Evolutionary conservation across 441 rosid genomes (phyloP), one percentile per base, ranked within the genome.

Genomic region (Euphorbia corollata): DNA sequence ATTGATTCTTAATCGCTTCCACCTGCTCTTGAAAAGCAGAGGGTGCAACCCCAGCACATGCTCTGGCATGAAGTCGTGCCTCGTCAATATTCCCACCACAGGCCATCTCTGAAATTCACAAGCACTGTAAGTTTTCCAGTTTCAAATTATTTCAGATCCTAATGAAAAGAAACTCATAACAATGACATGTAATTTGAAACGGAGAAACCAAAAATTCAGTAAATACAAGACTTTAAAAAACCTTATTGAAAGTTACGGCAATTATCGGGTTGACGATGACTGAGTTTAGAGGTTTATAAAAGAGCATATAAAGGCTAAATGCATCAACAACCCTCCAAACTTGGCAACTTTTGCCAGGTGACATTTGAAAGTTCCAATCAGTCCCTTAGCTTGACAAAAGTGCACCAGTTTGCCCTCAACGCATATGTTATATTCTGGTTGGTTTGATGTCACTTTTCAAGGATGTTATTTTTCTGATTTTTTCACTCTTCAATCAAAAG

Each of bases 31-130:
- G 27, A 56, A 63, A 58, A 81, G 80, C 43, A 76, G 57, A 2
- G 92, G 94, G 65, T 87, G 86, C 78, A 87, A 72, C 71, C 80
- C 80, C 72, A 89, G 63, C 73, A 86, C 69, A 74, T 92, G 91
- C 73, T 81, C 93, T 5, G 90, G 84, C 95, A 89, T 92, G 86
- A 92, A 92, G 77, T 92, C 95, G 22, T 89, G 98, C 78, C 95
- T 78, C 24, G 98, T 89, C 77, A 92, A 68, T 74, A 90, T 86
- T 13, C 93, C 96, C 68, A 87, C 89, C 45, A 90, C 82, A 0
- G 96, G 90, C 16, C 85, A 77, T 72, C 85, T 79, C 93, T 90
- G 86, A 83, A 84, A 71, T 47, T 8, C 61, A 55, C 30, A 5
- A 58, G 48, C 55, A 63, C 11, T 19, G 16, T 11, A 13, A 36